phyloP scores from a whole-genome alignment of 805 yeast species.

The Yamadazyma olivae region DNA sequence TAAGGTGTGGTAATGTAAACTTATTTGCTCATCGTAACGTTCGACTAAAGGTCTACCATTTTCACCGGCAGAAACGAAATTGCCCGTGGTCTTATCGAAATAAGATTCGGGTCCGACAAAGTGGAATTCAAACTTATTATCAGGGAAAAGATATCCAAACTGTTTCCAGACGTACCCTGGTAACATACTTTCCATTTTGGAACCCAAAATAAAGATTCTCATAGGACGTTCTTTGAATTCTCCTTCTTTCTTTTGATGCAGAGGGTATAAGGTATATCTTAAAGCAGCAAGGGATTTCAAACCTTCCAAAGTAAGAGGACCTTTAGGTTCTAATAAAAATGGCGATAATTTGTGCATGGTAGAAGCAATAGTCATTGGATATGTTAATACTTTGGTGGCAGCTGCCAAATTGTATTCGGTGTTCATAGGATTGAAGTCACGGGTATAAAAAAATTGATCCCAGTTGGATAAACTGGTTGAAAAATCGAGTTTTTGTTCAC shows the following conservation, averaged over 20 bases:
- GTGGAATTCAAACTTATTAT: constrained; percentile 77
- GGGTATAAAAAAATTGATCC: constrained; percentile 91
- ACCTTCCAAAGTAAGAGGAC: constrained; percentile 89
- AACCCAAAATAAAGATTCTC: constrained; percentile 85
- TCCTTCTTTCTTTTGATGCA: constrained; percentile 35
- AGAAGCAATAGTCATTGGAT: constrained; percentile 87
- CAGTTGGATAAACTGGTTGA: constrained; percentile 76
- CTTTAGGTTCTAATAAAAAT: constrained; percentile 74
- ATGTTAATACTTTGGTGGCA: constrained; percentile 89
- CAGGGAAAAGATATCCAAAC: constrained; percentile 80
- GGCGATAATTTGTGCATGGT: constrained; percentile 84
- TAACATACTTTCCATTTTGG: constrained; percentile 88
- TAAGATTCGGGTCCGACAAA: constrained; percentile 92
- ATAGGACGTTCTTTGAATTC: constrained; percentile 80
- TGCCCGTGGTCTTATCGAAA: constrained; percentile 66
- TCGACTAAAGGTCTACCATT: constrained; percentile 63
- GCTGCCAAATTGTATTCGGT: constrained; percentile 95
- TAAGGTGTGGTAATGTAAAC: constrained; percentile 81
- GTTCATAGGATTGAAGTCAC: constrained; percentile 94
- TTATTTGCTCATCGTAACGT: constrained; percentile 69
- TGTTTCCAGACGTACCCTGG: constrained; percentile 98
- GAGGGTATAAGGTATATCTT: constrained; percentile 84
- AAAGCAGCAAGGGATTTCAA: constrained; percentile 90
- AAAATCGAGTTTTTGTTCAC: constrained; percentile 69
- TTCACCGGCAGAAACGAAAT: constrained; percentile 52